Base-by-base conservation (phyloP, 139 green algal species). In the Zygnema circumcarinatum region DNA sequence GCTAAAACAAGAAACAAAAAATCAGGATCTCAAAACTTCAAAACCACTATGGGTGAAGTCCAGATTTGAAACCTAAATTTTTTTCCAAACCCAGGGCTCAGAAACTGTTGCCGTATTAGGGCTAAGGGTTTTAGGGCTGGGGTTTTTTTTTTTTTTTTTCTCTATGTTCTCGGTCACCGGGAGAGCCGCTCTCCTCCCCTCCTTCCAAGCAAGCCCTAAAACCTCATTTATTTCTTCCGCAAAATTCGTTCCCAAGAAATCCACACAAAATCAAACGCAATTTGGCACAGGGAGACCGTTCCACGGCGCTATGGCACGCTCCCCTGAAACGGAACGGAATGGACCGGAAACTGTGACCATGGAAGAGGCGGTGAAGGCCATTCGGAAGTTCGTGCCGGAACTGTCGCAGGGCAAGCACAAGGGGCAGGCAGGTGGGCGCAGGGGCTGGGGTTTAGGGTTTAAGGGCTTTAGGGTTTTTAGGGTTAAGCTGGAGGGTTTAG, bases 391-490 rank as follows among this genome's bases (percentile, higher is more conserved):
- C 41, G 38, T 88, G 1, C 83, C 83, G 2, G 39, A 80, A 22
- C 41, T 88, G 25, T 38, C 75, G 20, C 38, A 36, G 31, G 83
- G 78, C 16, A 88, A 56, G 21, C 83, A 89, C n/a, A 88, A 88
- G 68, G 83, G 83, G 29, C 83, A 88, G 35, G 81, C 81, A 75
- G 81, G 81, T 87, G 1, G 2, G 68, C 3, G 7, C 16, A 25
- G 16, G 47, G 7, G 7, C 16, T 62, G 47, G 16, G 47, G 47
- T 62, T 62, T 16, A 62, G 47, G 7, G 16, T 62, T 62, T 62
- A 16, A 62, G 7, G 7, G 47, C 7, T 62, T 62, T 25, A 16
- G 47, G 16, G 47, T 62, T 62, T 62, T 7, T n/a, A n/a, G n/a
- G n/a, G n/a, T n/a, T n/a, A n/a, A n/a, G n/a, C n/a, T n/a, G n/a